Evolutionary conservation across 73 alveolate species (phyloP).

Genomic region (Vitrella brassicaformis): DNA sequence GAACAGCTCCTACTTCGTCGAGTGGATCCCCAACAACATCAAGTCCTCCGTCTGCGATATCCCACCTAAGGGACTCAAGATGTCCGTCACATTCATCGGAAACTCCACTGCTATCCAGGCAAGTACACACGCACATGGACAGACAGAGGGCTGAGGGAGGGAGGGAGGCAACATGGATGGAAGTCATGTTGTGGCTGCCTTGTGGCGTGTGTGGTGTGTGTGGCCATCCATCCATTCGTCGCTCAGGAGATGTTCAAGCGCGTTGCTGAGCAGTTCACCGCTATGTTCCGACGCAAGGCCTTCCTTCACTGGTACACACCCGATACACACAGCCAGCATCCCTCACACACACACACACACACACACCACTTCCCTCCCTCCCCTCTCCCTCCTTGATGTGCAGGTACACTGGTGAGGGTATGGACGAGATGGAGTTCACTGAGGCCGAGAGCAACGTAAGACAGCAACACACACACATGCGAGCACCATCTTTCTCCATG

Average conservation of each 20-base stretch:
- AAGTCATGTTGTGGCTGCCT: too few species aligned
- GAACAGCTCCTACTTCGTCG: slow-evolving; percentile 85
- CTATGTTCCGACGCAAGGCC: slow-evolving; percentile 93
- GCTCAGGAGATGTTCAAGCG: slow-evolving; percentile 25
- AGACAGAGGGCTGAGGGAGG: too few species aligned
- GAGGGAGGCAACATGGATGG: too few species aligned
- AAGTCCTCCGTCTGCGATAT: slow-evolving; percentile 87
- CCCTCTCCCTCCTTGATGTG: background rate
- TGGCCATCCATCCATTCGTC: too few species aligned
- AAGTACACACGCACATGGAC: too few species aligned
- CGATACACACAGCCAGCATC: too few species aligned
- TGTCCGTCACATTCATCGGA: slow-evolving; percentile 91
- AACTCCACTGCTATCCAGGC: slow-evolving; percentile 82
- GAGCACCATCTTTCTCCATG: too few species aligned
- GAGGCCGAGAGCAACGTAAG: slow-evolving; percentile 85
- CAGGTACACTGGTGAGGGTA: slow-evolving; percentile 75
- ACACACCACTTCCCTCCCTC: too few species aligned
- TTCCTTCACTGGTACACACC: slow-evolving; percentile 93
- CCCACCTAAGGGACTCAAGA: slow-evolving; percentile 94
- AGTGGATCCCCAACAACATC: slow-evolving; percentile 90
- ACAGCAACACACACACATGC: too few species aligned
- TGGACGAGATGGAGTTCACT: slow-evolving; percentile 91
- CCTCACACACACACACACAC: too few species aligned
- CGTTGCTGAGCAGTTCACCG: slow-evolving; percentile 88
- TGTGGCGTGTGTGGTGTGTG: too few species aligned